A percentile compares a stretch with the other conserved stretches of the same genome.
Conservation (phyloP, 73 alveolate species). For the Stentor roeselii region DNA sequence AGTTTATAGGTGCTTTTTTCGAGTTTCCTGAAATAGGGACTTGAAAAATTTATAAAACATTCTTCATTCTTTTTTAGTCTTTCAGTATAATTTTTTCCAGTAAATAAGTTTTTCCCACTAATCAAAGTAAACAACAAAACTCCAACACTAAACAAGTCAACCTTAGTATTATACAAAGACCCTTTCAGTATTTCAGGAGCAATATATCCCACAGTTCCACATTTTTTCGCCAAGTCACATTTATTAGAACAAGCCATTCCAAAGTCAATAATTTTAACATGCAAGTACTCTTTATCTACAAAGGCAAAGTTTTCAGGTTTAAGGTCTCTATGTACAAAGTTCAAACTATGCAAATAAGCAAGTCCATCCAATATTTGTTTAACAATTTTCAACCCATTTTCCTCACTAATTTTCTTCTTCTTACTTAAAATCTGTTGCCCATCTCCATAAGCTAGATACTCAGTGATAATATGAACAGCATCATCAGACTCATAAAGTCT, state of each 20-base stretch:
- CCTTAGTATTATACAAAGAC: background rate
- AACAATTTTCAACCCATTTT: background rate
- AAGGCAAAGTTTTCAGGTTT: constrained; percentile 35
- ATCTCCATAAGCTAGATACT: constrained; percentile 15
- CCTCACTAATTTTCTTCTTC: background rate
- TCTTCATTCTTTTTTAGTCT: background rate
- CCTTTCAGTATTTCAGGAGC: constrained; percentile 29
- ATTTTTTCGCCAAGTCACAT: constrained; percentile 17
- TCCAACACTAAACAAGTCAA: constrained; percentile 20
- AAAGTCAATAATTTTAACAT: constrained; percentile 34
- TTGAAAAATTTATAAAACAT: background rate
- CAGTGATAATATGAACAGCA: constrained; percentile 33
- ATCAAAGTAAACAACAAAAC: background rate
- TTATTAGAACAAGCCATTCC: constrained; percentile 37
- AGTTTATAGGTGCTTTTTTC: too few relatives aligned
- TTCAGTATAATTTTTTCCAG: constrained; percentile 4
- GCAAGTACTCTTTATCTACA: background rate
- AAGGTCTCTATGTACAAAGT: constrained; percentile 37
- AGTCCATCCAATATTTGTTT: background rate
- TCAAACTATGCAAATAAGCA: constrained; percentile 12
- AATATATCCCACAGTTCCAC: constrained; percentile 26
- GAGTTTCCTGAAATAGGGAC: too few relatives aligned
- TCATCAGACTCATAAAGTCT: constrained; percentile 42
- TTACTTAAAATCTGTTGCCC: background rate
- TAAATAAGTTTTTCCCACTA: background rate